These are phyloP conservation scores for Dissophora ornata DNA, from an alignment of 192 early-diverging fungal genomes.

Conservation along the genomic window DNA sequence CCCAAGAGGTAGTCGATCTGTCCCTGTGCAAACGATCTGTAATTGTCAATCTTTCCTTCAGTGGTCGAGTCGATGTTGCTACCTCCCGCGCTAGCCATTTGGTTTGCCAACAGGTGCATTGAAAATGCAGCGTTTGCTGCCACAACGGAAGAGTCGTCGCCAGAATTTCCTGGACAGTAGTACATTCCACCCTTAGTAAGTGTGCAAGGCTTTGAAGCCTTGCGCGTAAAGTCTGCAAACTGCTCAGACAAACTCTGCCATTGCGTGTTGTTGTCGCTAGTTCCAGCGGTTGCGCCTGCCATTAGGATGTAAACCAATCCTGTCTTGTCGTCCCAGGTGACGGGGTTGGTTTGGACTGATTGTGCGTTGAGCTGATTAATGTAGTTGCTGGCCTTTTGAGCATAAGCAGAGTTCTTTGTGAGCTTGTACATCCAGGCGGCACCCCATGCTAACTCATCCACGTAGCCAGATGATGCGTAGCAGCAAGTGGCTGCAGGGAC, in stretches of 20 bases:
- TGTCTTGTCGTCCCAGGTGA: slow-evolving; percentile 67
- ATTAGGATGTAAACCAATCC: slow-evolving; percentile 62
- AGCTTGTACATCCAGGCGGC: slow-evolving; percentile 69
- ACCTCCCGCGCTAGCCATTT: slow-evolving; percentile 29
- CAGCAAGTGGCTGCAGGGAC: slow-evolving; percentile 51
- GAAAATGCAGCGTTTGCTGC: slow-evolving; percentile 53
- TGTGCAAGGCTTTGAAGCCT: slow-evolving; percentile 17
- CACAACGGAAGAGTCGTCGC: slow-evolving; percentile 38
- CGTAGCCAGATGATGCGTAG: slow-evolving; percentile 57
- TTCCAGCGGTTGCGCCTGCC: slow-evolving; percentile 48
- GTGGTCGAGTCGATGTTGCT: not conserved
- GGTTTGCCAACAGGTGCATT: slow-evolving; percentile 46
- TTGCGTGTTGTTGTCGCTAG: slow-evolving; percentile 18
- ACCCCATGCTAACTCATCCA: slow-evolving; percentile 64
- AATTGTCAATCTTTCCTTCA: slow-evolving; percentile 22
- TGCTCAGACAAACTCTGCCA: slow-evolving; percentile 52
- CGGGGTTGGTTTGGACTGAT: slow-evolving; percentile 15
- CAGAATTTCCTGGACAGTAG: slow-evolving; percentile 43
- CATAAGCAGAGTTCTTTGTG: slow-evolving; percentile 57
- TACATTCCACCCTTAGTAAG: slow-evolving; percentile 62
- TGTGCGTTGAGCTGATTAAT: slow-evolving; percentile 55
- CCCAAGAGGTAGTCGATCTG: slow-evolving; percentile 69
- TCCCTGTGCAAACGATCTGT: slow-evolving; percentile 36
- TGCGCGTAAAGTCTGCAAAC: slow-evolving; percentile 50
- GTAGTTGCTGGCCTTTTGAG: slow-evolving; percentile 58